phyloP scores from a whole-genome alignment of 1,284 basidiomycete species.

The Leccinum ambiguum region DNA sequence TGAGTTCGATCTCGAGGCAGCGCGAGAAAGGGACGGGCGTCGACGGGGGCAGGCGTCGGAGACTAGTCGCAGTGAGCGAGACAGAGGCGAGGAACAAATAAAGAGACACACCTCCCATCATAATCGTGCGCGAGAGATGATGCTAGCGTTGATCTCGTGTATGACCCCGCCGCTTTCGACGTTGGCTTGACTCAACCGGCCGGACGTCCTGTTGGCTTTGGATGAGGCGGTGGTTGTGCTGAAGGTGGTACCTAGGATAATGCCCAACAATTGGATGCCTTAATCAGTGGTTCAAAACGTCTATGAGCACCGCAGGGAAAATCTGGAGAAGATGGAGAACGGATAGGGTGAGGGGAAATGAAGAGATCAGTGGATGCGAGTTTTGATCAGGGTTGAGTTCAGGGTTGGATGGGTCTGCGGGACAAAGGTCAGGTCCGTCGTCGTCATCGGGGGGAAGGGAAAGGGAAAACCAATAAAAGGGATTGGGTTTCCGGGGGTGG shows the following conservation, averaged over 20 bases:
- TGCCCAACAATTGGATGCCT: conserved; percentile 18
- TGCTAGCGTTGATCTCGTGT: conserved; percentile 15
- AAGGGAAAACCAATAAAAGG: conserved; percentile 16
- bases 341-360: conserved; percentile 22
- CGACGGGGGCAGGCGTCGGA: conserved; percentile 11
- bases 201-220: neutral
- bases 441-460: conserved; percentile 10
- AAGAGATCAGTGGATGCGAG: conserved; percentile 11
- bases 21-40: conserved; percentile 13
- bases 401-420: conserved; percentile 8
- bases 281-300: conserved; percentile 24
- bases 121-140: conserved; percentile 19
- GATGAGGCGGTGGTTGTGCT: neutral
- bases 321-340: conserved; percentile 26
- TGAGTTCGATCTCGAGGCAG: conserved; percentile 19
- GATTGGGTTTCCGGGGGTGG: conserved; percentile 10
- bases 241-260: conserved; percentile 23
- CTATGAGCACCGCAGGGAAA: conserved; percentile 24
- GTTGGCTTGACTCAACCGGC: conserved; percentile 2
- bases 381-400: conserved; percentile 3
- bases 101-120: conserved; percentile 53
- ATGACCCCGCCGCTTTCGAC: conserved; percentile 6
- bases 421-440: conserved; percentile 4
- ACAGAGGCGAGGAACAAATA: conserved; percentile 6
- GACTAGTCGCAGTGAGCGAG: conserved; percentile 18